Evolutionary conservation across 495 filamentous ascomycete species (phyloP).

Genomic region (Talaromyces thailandensis): DNA sequence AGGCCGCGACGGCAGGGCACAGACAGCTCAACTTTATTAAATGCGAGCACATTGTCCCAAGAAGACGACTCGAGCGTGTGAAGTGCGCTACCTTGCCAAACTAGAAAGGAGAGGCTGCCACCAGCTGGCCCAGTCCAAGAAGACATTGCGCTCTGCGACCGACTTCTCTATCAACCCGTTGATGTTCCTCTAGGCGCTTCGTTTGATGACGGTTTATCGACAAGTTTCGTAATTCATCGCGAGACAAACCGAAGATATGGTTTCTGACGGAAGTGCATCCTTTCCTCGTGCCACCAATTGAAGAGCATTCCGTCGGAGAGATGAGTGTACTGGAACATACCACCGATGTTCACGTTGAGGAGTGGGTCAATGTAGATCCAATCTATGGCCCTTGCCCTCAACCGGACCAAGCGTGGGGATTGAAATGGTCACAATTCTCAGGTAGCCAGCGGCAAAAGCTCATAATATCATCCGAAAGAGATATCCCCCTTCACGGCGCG

Average conservation of each 20-base stretch:
- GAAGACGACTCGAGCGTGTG: neutral
- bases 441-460: too few relatives aligned
- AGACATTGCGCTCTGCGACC: neutral
- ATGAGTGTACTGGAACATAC: neutral
- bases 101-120: neutral
- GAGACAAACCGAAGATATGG: neutral
- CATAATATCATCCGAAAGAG: too few relatives aligned
- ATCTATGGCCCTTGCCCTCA: conserved; percentile 11
- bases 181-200: neutral
- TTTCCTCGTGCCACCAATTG: neutral
- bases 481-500: too few relatives aligned
- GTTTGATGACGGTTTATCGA: neutral
- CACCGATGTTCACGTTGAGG: neutral
- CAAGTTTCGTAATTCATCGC: neutral
- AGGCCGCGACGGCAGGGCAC: neutral
- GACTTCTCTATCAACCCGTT: neutral
- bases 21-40: neutral
- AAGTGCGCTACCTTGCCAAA: neutral
- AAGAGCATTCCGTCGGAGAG: neutral
- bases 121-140: neutral
- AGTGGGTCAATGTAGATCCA: neutral
- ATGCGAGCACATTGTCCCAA: neutral
- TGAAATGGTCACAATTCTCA: neutral
- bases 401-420: conserved; percentile 5
- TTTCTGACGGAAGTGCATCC: neutral